Percentiles rank a stretch among this genome's conserved stretches.
Conservation (phyloP, 169 alveolate species). For the Cyclospora cayetanensis region DNA sequence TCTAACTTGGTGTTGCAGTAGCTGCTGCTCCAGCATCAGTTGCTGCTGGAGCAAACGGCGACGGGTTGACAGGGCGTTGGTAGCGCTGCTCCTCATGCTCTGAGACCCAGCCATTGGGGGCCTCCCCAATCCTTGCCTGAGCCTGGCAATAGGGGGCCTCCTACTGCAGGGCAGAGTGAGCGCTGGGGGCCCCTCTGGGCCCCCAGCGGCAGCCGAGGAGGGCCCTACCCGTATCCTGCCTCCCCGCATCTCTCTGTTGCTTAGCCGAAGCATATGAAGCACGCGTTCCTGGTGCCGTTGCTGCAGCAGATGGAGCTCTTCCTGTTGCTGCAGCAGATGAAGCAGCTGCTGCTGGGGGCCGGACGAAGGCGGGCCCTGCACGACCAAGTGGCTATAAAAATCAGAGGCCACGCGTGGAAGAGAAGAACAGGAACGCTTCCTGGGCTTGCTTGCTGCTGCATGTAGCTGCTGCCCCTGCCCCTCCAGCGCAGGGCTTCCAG, state of each 20-base stretch:
- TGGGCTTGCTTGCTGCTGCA: neutral
- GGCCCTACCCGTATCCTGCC: neutral
- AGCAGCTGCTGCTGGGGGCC: slow-evolving; percentile 45
- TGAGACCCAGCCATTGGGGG: neutral
- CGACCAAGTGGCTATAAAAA: neutral
- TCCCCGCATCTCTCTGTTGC: neutral
- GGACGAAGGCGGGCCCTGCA: neutral
- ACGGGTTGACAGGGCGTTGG: slow-evolving; percentile 13
- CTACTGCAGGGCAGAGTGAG: neutral
- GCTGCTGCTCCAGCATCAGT: slow-evolving; percentile 37
- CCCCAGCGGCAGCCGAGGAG: neutral
- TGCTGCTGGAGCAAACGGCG: slow-evolving; percentile 33
- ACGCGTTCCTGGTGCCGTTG: neutral
- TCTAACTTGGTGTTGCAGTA: neutral
- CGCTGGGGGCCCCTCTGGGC: neutral
- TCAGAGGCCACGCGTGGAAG: neutral
- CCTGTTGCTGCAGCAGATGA: neutral
- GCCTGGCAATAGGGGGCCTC: neutral
- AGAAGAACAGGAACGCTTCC: slow-evolving; percentile 16
- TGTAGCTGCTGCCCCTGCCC: slow-evolving; percentile 12
- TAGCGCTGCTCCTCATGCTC: neutral
- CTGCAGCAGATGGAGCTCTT: slow-evolving; percentile 11
- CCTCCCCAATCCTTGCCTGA: neutral
- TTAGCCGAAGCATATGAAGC: neutral
- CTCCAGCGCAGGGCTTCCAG: neutral